These are phyloP conservation scores for Aureobasidium melanogenum DNA, from an alignment of 2,329 filamentous ascomycete genomes.

Conservation along the genomic window DNA sequence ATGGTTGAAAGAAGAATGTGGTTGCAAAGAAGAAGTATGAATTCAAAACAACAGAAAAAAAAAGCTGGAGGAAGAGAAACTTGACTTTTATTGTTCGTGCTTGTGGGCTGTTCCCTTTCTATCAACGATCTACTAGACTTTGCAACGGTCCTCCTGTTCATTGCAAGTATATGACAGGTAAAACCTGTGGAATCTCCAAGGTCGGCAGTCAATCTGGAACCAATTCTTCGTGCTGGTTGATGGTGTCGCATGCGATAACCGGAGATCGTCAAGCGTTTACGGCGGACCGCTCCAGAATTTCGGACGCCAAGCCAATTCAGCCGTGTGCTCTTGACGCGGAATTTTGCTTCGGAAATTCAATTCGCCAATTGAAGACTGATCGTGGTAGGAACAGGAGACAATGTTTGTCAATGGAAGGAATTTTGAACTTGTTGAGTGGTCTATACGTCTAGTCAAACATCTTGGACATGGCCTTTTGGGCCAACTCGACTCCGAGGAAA, in stretches of 20 bases:
- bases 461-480: slow-evolving; percentile 75
- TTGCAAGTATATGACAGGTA: not conserved
- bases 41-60: not conserved
- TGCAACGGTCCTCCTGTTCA: not conserved
- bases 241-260: not conserved
- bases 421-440: not conserved
- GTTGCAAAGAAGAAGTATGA: too few relatives aligned
- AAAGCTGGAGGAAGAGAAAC: not conserved
- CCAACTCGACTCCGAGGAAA: slow-evolving; percentile 77
- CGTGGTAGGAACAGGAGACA: not conserved
- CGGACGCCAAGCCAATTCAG: not conserved
- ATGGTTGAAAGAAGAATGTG: not conserved
- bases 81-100: not conserved
- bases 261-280: not conserved
- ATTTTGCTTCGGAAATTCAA: not conserved
- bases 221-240: not conserved
- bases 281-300: not conserved
- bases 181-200: not conserved
- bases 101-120: not conserved
- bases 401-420: not conserved
- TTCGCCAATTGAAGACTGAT: not conserved
- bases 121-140: not conserved
- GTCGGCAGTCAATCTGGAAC: not conserved
- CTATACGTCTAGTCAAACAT: slow-evolving; percentile 44
- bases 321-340: not conserved